phyloP scores from a whole-genome alignment of 768 basidiomycete species.

The Termitomyces sp. region DNA sequence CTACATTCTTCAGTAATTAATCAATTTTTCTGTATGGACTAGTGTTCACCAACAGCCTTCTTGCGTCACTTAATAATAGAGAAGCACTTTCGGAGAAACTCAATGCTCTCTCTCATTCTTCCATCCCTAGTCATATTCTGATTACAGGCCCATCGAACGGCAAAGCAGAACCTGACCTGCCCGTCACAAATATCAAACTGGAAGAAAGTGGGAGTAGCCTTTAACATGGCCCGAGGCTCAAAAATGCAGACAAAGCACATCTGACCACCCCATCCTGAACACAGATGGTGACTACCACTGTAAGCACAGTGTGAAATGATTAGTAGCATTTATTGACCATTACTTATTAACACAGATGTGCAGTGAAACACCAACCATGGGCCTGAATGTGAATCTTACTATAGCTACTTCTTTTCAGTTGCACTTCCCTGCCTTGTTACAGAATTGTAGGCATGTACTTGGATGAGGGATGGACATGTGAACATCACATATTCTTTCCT shows the following conservation, averaged over 20 bases:
- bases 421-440: too few relatives aligned
- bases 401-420: too few relatives aligned
- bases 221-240: neutral
- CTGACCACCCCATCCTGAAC: neutral
- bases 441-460: too few relatives aligned
- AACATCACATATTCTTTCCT: too few relatives aligned
- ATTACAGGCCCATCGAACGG: neutral
- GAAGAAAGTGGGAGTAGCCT: neutral
- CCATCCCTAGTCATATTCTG: neutral
- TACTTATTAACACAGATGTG: too few relatives aligned
- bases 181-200: neutral
- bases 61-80: conserved; percentile 14
- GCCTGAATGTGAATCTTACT: too few relatives aligned
- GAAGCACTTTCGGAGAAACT: conserved; percentile 2
- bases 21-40: neutral
- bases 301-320: too few relatives aligned
- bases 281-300: too few relatives aligned
- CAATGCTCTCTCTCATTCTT: conserved; percentile 4
- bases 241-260: neutral
- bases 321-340: too few relatives aligned
- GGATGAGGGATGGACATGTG: too few relatives aligned
- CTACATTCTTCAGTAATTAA: neutral
- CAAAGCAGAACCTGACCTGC: neutral
- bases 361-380: too few relatives aligned
- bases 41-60: conserved; percentile 15